Evolutionary conservation across 495 filamentous ascomycete species (phyloP).

Genomic region (Aspergillus baeticus): DNA sequence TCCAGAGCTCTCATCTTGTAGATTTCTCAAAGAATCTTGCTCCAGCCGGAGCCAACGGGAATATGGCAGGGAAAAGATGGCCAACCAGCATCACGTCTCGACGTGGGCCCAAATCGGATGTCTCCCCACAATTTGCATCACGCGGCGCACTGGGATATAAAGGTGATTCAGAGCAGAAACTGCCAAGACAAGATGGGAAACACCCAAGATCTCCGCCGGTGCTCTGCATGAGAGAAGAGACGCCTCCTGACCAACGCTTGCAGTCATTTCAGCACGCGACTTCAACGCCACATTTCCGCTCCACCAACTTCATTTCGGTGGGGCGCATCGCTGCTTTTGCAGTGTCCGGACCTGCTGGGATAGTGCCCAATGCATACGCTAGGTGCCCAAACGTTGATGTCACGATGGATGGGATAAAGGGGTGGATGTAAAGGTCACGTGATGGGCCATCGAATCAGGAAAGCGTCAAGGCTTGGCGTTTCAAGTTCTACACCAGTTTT

Average conservation of each 20-base stretch:
- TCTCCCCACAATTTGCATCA: no score
- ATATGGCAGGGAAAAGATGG: no score
- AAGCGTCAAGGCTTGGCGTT: slow-evolving; percentile 4
- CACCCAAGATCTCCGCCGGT: no score
- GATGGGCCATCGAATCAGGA: background rate
- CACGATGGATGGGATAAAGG: background rate
- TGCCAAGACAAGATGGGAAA: no score
- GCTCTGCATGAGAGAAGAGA: no score
- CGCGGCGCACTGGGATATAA: no score
- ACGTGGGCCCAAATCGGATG: no score
- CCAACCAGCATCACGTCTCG: no score
- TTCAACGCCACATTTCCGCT: slow-evolving; percentile 13
- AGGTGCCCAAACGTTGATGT: background rate
- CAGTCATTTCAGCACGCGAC: background rate
- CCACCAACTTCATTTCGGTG: slow-evolving; percentile 16
- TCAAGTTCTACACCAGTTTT: background rate
- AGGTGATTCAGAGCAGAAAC: no score
- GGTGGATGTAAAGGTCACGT: slow-evolving; percentile 6
- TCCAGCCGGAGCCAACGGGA: no score
- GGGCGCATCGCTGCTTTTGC: slow-evolving; percentile 18
- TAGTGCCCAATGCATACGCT: background rate
- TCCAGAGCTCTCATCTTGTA: no score
- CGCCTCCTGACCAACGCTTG: slow-evolving; percentile 11
- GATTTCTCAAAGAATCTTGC: no score
- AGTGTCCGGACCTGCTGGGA: background rate